Evolutionary conservation across 2,329 filamentous ascomycete genomes (phyloP), one percentile per base, ranked within the genome.

Genomic region (Fusarium gaditjirri): DNA sequence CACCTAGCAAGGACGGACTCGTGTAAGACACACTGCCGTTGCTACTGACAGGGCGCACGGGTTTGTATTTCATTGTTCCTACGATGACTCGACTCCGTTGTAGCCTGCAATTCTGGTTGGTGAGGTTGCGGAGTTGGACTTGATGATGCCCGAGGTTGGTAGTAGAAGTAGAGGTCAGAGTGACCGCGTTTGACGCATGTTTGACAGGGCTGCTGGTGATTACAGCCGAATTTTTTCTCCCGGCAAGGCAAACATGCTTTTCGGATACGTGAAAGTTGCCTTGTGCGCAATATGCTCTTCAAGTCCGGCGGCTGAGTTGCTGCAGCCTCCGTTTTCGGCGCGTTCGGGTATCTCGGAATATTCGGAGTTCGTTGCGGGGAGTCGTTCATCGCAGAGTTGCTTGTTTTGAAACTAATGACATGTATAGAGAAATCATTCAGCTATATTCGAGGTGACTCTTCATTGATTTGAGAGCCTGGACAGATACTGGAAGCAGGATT

Each of bases 161-260:
- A 38, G 27, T 60, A 70, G 17, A 43, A 50, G 50, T 60, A 70
- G 14, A 70, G 65, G 19, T 70, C 65, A 2, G 49, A 43, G 50
- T 70, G 60, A 10, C 68, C 68, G 21, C 68, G 68, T 14, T 46
- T 71, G 43, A 57, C n/a, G 42, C 69, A 72, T 21, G 69, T 58
- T 35, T 71, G 55, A 8, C 69, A 71, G 10, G 68, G 69, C 23
- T 65, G 63, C 43, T 68, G 21, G 42, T 61, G 68, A 25, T 68
- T 57, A 19, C 59, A 72, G 21, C 69, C 58, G 7, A 71, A 64
- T 2, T 72, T 72, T 14, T 68, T 58, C 58, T 72, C 69, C 5
- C 69, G n/a, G 6, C 59, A 72, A 3, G 64, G 68, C 4, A 71
- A n/a, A 14, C 68, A 72, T 6, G 69, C 88, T 50, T 89, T 86